Evolutionary conservation across 257 asterid species (phyloP).

Genomic region (Solanum clarkiae): DNA sequence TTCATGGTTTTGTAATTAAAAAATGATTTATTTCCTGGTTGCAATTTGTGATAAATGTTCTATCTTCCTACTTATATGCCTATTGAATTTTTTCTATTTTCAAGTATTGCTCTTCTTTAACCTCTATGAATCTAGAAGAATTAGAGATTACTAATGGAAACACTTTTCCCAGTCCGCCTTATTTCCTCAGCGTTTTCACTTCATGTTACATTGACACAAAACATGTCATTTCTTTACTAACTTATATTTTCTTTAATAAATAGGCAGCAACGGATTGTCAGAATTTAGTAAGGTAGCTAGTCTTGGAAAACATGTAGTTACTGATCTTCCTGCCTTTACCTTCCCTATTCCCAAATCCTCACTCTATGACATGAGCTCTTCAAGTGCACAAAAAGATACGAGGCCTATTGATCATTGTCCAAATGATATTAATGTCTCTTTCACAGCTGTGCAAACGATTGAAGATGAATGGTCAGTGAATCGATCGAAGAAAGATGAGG

Average conservation of each 20-base stretch:
- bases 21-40: background rate
- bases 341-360: constrained; percentile 31
- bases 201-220: background rate
- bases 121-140: background rate
- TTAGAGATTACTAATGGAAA: background rate
- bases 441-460: constrained; percentile 26
- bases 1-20: background rate
- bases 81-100: background rate
- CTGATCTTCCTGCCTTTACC: constrained; percentile 19
- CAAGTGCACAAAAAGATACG: constrained; percentile 6
- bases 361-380: constrained; percentile 19
- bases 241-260: background rate
- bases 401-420: constrained; percentile 21
- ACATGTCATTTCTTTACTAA: background rate
- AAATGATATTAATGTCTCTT: constrained; percentile 20
- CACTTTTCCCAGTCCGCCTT: background rate
- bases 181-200: background rate
- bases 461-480: constrained; percentile 92
- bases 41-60: too few relatives aligned
- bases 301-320: constrained; percentile 18
- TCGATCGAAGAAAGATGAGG: constrained; percentile 44
- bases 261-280: constrained; percentile 40
- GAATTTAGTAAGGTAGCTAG: constrained; percentile 1
- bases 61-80: background rate
- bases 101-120: background rate